A percentile compares a stretch with the other conserved stretches of the same genome.
phyloP scores from a whole-genome alignment of 2,329 filamentous ascomycete species.

The Paracoccidioides lutzii region DNA sequence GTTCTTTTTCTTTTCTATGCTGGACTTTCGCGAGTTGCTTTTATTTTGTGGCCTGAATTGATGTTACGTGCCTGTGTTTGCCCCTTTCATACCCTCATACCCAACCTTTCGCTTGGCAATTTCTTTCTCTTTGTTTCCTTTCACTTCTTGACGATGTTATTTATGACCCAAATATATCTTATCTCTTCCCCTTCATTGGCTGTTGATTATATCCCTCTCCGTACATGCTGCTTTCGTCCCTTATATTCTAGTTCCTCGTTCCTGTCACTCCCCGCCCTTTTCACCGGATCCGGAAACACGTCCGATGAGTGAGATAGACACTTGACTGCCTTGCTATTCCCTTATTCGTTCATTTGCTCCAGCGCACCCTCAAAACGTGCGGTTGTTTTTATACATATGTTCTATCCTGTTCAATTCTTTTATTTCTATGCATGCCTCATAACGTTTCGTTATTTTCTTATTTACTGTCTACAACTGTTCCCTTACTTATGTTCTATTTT shows the following conservation, averaged over 20 bases:
- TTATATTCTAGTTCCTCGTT: slow-evolving; percentile 9
- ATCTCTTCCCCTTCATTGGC: neutral
- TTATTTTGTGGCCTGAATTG: slow-evolving; percentile 9
- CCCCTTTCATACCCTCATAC: neutral
- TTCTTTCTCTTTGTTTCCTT: neutral
- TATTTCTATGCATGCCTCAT: too few species aligned
- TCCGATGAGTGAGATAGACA: neutral
- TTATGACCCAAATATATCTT: slow-evolving; percentile 8
- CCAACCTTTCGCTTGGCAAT: slow-evolving; percentile 1
- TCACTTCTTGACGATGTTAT: slow-evolving; percentile 11
- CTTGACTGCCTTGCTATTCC: neutral
- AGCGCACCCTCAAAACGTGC: too few species aligned
- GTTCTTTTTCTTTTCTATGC: too few species aligned
- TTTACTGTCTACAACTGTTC: neutral
- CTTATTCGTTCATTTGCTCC: too few species aligned
- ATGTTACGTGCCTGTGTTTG: neutral
- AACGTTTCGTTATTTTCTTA: slow-evolving; percentile 4
- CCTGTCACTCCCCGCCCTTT: neutral
- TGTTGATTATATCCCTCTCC: slow-evolving; percentile 4
- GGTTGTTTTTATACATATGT: too few species aligned
- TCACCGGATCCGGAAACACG: neutral
- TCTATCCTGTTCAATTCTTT: too few species aligned
- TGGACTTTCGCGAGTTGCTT: neutral
- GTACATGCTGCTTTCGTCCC: slow-evolving; percentile 11
- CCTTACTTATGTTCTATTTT: slow-evolving; percentile 6